phyloP scores from a whole-genome alignment of 495 filamentous ascomycete species.

The Collariella sp. region DNA sequence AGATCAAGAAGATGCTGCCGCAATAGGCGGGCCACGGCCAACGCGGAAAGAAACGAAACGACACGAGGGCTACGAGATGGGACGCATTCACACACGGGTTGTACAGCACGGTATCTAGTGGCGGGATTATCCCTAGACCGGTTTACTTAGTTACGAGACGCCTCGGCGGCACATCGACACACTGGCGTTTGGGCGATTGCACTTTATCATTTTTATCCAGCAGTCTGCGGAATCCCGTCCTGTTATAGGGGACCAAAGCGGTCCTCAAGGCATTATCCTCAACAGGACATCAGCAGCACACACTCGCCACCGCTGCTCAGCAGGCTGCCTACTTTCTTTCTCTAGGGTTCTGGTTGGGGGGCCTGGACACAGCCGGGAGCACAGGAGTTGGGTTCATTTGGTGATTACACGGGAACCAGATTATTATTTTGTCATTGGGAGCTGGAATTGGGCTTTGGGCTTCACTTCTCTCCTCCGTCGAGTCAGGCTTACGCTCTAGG shows the following conservation, averaged over 20 bases:
- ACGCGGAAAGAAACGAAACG: too few species aligned
- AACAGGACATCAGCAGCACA: too few species aligned
- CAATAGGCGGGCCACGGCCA: too few species aligned
- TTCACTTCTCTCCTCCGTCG: background rate
- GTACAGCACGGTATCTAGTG: background rate
- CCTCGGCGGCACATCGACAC: background rate
- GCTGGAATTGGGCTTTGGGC: background rate
- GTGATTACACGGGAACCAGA: background rate
- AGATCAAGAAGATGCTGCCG: conserved; percentile 49
- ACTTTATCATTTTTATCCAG: background rate
- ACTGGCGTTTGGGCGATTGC: background rate
- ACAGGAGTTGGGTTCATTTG: background rate
- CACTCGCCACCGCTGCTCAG: background rate
- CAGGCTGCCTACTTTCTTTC: background rate
- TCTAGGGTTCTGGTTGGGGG: background rate
- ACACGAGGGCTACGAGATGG: background rate
- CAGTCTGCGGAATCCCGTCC: background rate
- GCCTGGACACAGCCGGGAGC: background rate
- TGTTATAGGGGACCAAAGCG: background rate
- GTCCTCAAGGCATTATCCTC: background rate
- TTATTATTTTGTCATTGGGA: background rate
- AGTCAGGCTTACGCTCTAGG: background rate
- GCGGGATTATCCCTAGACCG: background rate
- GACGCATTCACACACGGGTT: background rate
- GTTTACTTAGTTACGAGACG: background rate